Conservation (phyloP, 148 eudicot genomes). For the Linanthus parryae region DNA sequence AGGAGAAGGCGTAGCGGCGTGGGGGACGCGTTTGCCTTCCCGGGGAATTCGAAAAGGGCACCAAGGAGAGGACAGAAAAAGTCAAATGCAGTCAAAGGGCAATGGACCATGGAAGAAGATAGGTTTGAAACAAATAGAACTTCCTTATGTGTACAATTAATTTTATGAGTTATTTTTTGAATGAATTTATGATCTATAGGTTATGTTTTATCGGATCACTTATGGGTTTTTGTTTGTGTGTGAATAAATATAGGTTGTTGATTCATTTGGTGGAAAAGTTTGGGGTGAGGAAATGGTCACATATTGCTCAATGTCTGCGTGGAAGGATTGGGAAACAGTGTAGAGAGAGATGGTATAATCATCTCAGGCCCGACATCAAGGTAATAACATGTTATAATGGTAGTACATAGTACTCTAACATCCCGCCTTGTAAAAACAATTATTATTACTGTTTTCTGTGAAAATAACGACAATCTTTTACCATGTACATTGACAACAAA, state of each 20-base stretch:
- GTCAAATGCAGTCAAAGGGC: conserved; percentile 65
- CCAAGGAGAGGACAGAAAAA: conserved; percentile 31
- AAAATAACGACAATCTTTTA: too few species aligned
- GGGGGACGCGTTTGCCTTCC: too few species aligned
- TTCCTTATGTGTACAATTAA: too few species aligned
- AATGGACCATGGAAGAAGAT: conserved; percentile 95
- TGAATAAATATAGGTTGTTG: conserved; percentile 36
- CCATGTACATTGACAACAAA: too few species aligned
- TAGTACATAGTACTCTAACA: too few species aligned
- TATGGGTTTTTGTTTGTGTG: background rate
- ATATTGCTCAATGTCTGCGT: conserved; percentile 63
- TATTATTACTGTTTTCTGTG: too few species aligned
- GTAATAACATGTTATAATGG: conserved; percentile 17
- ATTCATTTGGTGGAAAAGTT: conserved; percentile 58
- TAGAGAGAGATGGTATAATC: conserved; percentile 97
- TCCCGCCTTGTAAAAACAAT: too few species aligned
- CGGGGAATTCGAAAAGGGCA: too few species aligned
- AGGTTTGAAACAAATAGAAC: conserved; percentile 36
- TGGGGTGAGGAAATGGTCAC: conserved; percentile 88
- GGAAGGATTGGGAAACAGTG: conserved; percentile 96
- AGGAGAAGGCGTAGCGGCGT: conserved; percentile 11
- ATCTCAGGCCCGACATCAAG: conserved; percentile 90
- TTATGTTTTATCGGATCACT: background rate
- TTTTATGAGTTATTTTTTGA: too few species aligned
- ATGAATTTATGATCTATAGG: background rate